Conservation (phyloP, 441 rosid species). For the Arabidopsis lyrata region DNA sequence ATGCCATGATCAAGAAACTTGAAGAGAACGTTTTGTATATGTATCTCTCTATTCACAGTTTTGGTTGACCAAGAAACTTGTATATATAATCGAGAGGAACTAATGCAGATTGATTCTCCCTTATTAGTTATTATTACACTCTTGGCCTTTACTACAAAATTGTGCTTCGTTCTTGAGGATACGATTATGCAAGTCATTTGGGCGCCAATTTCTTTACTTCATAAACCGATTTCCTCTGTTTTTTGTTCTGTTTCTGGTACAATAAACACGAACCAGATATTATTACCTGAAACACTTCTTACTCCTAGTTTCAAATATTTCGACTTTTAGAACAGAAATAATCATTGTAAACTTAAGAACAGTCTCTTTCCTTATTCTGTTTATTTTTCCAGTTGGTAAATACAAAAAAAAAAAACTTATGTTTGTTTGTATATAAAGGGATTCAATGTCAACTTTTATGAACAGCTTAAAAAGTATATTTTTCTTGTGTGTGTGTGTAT, state of each 20-base stretch:
- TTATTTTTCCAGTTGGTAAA: constrained; percentile 2
- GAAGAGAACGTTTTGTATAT: constrained; percentile 11
- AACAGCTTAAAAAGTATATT: constrained; percentile 28
- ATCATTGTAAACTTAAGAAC: constrained; percentile 5
- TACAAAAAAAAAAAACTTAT: constrained; percentile 3
- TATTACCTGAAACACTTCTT: neutral
- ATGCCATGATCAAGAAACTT: constrained; percentile 19
- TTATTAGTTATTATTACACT: neutral
- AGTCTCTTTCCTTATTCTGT: constrained; percentile 9
- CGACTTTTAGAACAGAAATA: neutral
- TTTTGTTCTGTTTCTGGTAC: neutral
- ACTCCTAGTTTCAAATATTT: neutral
- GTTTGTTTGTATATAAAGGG: constrained; percentile 17
- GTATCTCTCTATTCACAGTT: constrained; percentile 5
- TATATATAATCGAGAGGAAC: constrained; percentile 31
- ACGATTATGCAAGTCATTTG: neutral
- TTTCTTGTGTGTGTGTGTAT: constrained; percentile 1
- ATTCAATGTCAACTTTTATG: constrained; percentile 34
- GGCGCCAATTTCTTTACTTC: neutral
- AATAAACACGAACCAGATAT: neutral
- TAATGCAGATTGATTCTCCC: constrained; percentile 4
- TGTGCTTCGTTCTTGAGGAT: neutral
- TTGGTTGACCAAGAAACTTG: constrained; percentile 30
- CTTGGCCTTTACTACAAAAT: constrained; percentile 6
- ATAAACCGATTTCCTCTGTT: neutral